Evolutionary conservation across 2,329 filamentous ascomycete species (phyloP).

Genomic region (Aspergillus tamarii): DNA sequence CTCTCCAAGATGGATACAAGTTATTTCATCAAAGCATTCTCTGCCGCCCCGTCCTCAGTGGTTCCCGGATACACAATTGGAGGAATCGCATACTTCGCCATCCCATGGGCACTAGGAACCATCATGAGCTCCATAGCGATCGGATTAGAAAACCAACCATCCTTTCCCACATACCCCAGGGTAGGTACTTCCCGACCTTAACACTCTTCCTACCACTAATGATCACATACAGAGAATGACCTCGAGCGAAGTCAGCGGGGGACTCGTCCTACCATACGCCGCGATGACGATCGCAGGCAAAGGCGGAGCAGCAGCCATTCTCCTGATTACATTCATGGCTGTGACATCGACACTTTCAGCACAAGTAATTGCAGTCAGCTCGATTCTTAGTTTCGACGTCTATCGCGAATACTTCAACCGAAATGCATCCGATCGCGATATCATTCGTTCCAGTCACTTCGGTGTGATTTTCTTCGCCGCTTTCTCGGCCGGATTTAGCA

Average conservation of each 20-base stretch:
- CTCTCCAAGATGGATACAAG: slow-evolving; percentile 52
- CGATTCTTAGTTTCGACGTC: slow-evolving; percentile 59
- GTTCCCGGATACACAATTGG: slow-evolving; percentile 58
- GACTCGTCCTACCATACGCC: slow-evolving; percentile 44
- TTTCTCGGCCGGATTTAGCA: slow-evolving; percentile 57
- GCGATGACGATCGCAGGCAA: slow-evolving; percentile 44
- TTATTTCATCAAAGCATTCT: slow-evolving; percentile 59
- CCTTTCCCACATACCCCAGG: slow-evolving; percentile 59
- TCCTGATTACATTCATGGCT: slow-evolving; percentile 48
- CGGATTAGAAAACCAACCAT: slow-evolving; percentile 51
- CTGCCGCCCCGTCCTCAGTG: slow-evolving; percentile 50
- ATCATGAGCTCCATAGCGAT: slow-evolving; percentile 54
- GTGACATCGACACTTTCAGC: slow-evolving; percentile 54
- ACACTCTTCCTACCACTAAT: not conserved
- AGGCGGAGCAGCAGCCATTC: slow-evolving; percentile 41
- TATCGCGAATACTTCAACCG: slow-evolving; percentile 56
- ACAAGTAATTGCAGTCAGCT: slow-evolving; percentile 58
- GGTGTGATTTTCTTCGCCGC: slow-evolving; percentile 58
- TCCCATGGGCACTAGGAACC: slow-evolving; percentile 58
- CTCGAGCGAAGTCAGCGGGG: slow-evolving; percentile 38
- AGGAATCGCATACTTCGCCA: slow-evolving; percentile 58
- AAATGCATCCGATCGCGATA: slow-evolving; percentile 50
- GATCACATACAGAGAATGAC: slow-evolving; percentile 37
- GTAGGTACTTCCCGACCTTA: slow-evolving; percentile 22
- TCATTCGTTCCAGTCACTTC: slow-evolving; percentile 57